Evolutionary conservation across 495 filamentous ascomycete species (phyloP).

Genomic region (Aspergillus heteromorphus): DNA sequence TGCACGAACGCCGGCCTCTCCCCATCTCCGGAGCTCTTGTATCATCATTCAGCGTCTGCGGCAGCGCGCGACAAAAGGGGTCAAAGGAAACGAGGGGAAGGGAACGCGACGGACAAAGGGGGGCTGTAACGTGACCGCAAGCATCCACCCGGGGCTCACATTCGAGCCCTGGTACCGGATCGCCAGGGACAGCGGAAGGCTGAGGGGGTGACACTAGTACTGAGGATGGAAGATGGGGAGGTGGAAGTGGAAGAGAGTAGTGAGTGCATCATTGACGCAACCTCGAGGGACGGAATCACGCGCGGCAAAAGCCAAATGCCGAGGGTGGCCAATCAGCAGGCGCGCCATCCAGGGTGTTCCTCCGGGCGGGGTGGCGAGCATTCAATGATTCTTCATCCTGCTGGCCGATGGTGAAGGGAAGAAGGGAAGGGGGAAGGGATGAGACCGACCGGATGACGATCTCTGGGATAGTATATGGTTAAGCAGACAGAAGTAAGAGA

Average conservation of each 20-base stretch:
- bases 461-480: not conserved
- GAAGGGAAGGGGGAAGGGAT: too few relatives aligned
- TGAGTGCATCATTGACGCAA: constrained; percentile 14
- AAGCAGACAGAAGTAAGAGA: not conserved
- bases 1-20: constrained; percentile 3
- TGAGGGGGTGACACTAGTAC: not conserved
- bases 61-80: constrained; percentile 1
- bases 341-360: constrained; percentile 2
- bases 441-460: not conserved
- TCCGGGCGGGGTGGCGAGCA: constrained; percentile 17
- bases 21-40: constrained; percentile 32
- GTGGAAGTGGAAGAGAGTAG: too few relatives aligned
- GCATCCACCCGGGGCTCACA: too few relatives aligned
- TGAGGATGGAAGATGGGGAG: not conserved
- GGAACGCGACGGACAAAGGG: not conserved
- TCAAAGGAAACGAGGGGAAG: constrained; percentile 1
- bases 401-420: too few relatives aligned
- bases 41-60: constrained; percentile 36
- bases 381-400: too few relatives aligned
- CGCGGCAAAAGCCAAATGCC: constrained; percentile 4
- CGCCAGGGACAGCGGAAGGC: too few relatives aligned
- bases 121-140: too few relatives aligned
- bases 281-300: constrained; percentile 13
- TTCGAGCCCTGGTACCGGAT: too few relatives aligned
- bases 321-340: constrained; percentile 13